Percentiles rank a stretch among this genome's conserved stretches.
Evolutionary conservation across 1,284 basidiomycete genomes (phyloP).

Genomic region (Pseudozyma sp.): DNA sequence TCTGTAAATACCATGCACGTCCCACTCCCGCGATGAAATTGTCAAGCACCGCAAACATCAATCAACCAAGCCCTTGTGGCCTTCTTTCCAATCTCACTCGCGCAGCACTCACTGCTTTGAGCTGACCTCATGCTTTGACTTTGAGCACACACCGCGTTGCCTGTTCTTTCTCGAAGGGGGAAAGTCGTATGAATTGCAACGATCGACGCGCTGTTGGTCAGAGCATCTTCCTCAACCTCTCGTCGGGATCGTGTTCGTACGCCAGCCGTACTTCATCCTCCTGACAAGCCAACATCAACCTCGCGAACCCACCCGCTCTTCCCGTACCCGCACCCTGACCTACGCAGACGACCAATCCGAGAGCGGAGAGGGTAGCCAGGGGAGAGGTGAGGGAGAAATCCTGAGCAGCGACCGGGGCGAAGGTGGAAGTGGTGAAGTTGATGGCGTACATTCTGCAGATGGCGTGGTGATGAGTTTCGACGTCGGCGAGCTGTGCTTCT

Average conservation of each 20-base stretch:
- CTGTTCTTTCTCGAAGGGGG: too few relatives aligned
- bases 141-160: too few relatives aligned
- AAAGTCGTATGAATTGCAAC: constrained; percentile 6
- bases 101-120: too few relatives aligned
- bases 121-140: too few relatives aligned
- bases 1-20: too few relatives aligned
- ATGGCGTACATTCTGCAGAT: constrained; percentile 56
- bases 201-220: not conserved
- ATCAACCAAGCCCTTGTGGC: too few relatives aligned
- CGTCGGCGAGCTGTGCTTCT: constrained; percentile 85
- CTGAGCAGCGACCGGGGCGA: not conserved
- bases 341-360: constrained; percentile 61
- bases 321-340: constrained; percentile 61
- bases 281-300: constrained; percentile 57
- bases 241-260: constrained; percentile 54
- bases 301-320: constrained; percentile 52
- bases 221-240: constrained; percentile 53
- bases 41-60: too few relatives aligned
- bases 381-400: constrained; percentile 34
- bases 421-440: not conserved
- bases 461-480: constrained; percentile 68
- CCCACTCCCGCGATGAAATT: too few relatives aligned
- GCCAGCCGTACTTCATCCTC: constrained; percentile 65
- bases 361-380: constrained; percentile 46
- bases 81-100: too few relatives aligned